phyloP scores from a whole-genome alignment of 306 rosid genomes.

The Prunus armeniaca region DNA sequence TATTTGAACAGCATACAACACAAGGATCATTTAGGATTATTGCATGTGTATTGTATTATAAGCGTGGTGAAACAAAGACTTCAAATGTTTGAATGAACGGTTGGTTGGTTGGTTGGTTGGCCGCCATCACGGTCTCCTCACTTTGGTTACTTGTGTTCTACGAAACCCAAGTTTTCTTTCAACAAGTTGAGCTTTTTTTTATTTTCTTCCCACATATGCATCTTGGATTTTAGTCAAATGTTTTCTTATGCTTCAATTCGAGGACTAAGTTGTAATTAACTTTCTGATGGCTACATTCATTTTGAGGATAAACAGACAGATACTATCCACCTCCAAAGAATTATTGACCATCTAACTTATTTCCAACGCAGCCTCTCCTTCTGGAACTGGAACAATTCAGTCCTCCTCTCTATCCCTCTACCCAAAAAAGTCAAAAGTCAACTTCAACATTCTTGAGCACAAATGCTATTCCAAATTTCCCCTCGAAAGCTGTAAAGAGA shows the following conservation, averaged over 20 bases:
- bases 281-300: no score
- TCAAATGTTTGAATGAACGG: not conserved
- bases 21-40: no score
- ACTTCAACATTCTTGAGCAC: not conserved
- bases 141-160: no score
- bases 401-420: no score
- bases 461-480: not conserved
- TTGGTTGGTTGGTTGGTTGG: not conserved
- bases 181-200: not conserved
- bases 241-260: not conserved
- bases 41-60: not conserved
- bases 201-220: not conserved
- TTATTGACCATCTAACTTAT: not conserved
- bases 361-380: not conserved
- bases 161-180: not conserved
- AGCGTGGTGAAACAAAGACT: not conserved
- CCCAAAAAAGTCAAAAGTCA: not conserved
- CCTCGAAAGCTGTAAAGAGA: not conserved
- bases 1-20: no score
- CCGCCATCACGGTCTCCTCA: not conserved
- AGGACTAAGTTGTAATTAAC: no score
- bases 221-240: not conserved
- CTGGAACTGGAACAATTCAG: not conserved
- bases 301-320: no score
- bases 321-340: not conserved